A percentile compares a stretch with the other conserved stretches of the same genome.
Conservation (phyloP, 2,329 filamentous ascomycete genomes). For the Ophiostoma perfectum region DNA sequence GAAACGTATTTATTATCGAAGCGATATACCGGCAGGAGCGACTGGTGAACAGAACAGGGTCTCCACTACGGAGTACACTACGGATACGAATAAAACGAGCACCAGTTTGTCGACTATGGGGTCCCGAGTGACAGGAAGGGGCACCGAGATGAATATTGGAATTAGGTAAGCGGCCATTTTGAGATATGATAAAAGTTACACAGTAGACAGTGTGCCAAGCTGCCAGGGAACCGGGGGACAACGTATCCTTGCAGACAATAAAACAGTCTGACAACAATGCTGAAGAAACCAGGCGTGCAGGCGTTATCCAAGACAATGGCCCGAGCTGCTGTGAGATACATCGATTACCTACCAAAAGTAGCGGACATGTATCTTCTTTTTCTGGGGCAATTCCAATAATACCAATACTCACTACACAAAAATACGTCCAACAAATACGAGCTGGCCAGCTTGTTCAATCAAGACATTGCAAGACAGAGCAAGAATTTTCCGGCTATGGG, state of each 20-base stretch:
- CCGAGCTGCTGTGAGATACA: not conserved
- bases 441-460: too few species aligned
- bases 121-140: not conserved
- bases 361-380: not conserved
- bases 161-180: not conserved
- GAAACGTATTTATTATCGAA: too few species aligned
- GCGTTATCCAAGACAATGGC: slow-evolving; percentile 12
- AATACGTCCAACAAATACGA: too few species aligned
- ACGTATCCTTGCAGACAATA: not conserved
- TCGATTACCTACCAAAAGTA: not conserved
- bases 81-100: slow-evolving; percentile 6
- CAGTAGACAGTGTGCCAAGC: not conserved
- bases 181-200: not conserved
- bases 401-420: too few species aligned
- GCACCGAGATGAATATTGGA: not conserved
- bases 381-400: too few species aligned
- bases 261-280: not conserved
- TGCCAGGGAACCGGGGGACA: not conserved
- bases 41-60: not conserved
- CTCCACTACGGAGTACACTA: slow-evolving; percentile 13
- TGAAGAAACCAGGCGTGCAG: not conserved
- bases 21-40: not conserved
- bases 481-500: too few species aligned
- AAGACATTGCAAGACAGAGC: too few species aligned
- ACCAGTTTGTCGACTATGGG: not conserved